These are phyloP conservation scores for Cercospora sp. DNA, from an alignment of 2,329 filamentous ascomycete species.

Conservation along the genomic window DNA sequence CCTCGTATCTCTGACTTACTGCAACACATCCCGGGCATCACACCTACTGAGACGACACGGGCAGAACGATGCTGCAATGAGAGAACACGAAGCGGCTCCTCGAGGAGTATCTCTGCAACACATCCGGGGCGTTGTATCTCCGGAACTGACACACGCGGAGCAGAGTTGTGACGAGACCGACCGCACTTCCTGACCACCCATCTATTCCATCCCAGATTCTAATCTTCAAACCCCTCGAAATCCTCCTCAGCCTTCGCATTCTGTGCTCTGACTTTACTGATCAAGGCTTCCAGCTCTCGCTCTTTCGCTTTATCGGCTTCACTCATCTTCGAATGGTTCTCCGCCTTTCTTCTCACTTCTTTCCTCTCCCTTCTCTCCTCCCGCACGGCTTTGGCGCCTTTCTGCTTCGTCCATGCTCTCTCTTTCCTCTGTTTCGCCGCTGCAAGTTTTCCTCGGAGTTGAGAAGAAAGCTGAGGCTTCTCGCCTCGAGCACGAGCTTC, in stretches of 20 bases:
- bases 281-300: slow-evolving; percentile 37
- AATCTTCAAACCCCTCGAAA: slow-evolving; percentile 34
- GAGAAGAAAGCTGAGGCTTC: slow-evolving; percentile 25
- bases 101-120: too few species aligned
- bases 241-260: slow-evolving; percentile 24
- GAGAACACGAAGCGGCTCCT: too few species aligned
- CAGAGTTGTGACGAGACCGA: too few species aligned
- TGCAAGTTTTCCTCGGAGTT: slow-evolving; percentile 36
- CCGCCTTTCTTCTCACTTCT: slow-evolving; percentile 35
- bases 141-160: too few species aligned
- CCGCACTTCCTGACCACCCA: too few species aligned
- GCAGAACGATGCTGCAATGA: too few species aligned
- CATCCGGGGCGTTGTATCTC: too few species aligned
- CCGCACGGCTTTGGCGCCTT: slow-evolving; percentile 38
- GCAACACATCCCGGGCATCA: too few species aligned
- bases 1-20: too few species aligned
- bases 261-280: slow-evolving; percentile 37
- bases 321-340: slow-evolving; percentile 35
- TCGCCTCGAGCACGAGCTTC: slow-evolving; percentile 34
- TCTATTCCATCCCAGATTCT: too few species aligned
- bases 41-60: too few species aligned
- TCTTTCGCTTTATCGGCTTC: slow-evolving; percentile 35
- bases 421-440: slow-evolving; percentile 36
- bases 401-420: slow-evolving; percentile 42
- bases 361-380: slow-evolving; percentile 40